phyloP scores from a whole-genome alignment of 768 basidiomycete species.

The Butyriboletus loyo region DNA sequence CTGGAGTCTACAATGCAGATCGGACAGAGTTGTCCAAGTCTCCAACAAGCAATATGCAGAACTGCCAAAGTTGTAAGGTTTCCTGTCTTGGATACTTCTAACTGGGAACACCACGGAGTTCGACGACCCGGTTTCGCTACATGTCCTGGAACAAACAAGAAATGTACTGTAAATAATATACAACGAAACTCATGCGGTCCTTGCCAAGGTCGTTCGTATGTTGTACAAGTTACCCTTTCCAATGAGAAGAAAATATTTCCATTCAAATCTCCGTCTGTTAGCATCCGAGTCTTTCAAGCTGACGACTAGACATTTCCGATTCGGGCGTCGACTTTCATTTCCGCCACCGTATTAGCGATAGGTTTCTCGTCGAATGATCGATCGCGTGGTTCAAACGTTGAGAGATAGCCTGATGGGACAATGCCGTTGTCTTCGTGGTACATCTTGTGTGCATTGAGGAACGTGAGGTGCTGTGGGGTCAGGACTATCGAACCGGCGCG shows the following conservation, averaged over 20 bases:
- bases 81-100: not conserved
- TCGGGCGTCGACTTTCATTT: not conserved
- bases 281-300: not conserved
- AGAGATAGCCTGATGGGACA: conserved; percentile 20
- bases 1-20: conserved; percentile 3
- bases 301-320: conserved; percentile 13
- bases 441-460: conserved; percentile 19
- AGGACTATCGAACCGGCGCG: conserved; percentile 15
- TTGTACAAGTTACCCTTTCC: conserved; percentile 2
- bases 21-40: conserved; percentile 55
- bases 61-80: conserved; percentile 6
- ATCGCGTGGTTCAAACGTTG: conserved; percentile 8
- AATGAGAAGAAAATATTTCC: conserved; percentile 4
- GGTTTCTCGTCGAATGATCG: conserved; percentile 13
- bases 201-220: not conserved
- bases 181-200: not conserved
- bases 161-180: conserved; percentile 5
- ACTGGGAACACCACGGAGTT: not conserved
- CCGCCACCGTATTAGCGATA: not conserved
- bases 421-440: conserved; percentile 27
- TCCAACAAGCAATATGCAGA: conserved; percentile 35
- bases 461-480: conserved; percentile 21
- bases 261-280: not conserved
- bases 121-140: not conserved
- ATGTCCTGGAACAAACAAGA: conserved; percentile 14